A percentile compares a stretch with the other conserved stretches of the same genome.
phyloP scores from a whole-genome alignment of 2,329 filamentous ascomycete genomes.

The Nannizzia gypsea region DNA sequence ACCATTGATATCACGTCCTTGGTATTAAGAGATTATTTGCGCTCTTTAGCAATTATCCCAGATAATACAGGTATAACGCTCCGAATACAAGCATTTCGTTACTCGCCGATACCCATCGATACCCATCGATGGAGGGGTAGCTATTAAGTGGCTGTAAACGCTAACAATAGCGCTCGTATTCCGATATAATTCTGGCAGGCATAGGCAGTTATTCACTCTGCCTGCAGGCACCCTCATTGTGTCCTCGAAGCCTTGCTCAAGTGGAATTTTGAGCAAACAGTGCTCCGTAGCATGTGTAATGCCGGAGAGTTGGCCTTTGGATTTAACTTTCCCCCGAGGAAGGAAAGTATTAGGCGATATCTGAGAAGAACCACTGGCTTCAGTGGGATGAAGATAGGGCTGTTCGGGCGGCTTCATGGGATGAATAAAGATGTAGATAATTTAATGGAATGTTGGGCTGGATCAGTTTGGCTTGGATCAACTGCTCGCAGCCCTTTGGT shows the following conservation, averaged over 20 bases:
- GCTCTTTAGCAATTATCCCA: slow-evolving; percentile 11
- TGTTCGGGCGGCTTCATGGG: neutral
- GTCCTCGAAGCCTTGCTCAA: slow-evolving; percentile 10
- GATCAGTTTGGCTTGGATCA: neutral
- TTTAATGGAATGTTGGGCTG: no score
- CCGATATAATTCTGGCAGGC: slow-evolving; percentile 9
- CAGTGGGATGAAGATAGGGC: neutral
- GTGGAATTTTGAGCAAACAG: slow-evolving; percentile 17
- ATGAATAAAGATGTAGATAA: no score
- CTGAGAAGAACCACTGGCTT: neutral
- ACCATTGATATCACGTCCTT: no score
- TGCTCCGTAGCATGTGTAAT: slow-evolving; percentile 15
- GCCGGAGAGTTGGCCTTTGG: neutral
- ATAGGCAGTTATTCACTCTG: neutral
- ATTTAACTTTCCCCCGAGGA: slow-evolving; percentile 1
- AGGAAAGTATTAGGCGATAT: neutral
- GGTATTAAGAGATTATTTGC: slow-evolving; percentile 6
- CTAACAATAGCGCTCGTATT: slow-evolving; percentile 19
- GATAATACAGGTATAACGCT: slow-evolving; percentile 17
- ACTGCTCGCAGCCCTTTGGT: neutral
- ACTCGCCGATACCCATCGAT: slow-evolving; percentile 13
- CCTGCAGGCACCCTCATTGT: neutral
- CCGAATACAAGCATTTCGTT: slow-evolving; percentile 22
- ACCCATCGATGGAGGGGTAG: no score
- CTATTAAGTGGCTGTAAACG: slow-evolving; percentile 19